phyloP scores from a whole-genome alignment of 2,329 filamentous ascomycete genomes.

The Dactylellina drechsleri region DNA sequence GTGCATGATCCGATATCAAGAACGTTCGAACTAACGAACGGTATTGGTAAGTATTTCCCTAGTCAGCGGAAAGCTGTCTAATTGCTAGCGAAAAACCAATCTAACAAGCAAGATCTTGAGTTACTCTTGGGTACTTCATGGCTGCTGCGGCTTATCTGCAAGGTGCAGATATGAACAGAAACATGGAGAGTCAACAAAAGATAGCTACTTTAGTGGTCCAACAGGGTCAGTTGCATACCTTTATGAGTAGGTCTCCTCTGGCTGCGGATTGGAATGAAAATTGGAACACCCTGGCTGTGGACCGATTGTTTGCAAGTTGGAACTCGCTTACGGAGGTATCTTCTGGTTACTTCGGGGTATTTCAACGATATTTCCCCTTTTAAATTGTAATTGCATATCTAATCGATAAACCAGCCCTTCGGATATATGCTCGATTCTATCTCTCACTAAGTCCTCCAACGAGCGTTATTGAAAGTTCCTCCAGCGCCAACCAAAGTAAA shows the following conservation, averaged over 20 bases:
- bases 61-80: slow-evolving; percentile 24
- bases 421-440: slow-evolving; percentile 10
- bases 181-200: not conserved
- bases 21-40: slow-evolving; percentile 36
- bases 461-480: too few species aligned
- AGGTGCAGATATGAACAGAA: slow-evolving; percentile 13
- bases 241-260: not conserved
- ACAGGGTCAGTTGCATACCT: slow-evolving; percentile 27
- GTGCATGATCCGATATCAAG: slow-evolving; percentile 48
- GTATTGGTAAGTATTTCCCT: slow-evolving; percentile 47
- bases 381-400: not conserved
- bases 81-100: slow-evolving; percentile 18
- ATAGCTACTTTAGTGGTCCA: slow-evolving; percentile 7
- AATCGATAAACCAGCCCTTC: slow-evolving; percentile 34
- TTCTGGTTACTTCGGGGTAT: slow-evolving; percentile 20
- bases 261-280: not conserved
- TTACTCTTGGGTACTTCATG: not conserved
- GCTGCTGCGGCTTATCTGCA: slow-evolving; percentile 24
- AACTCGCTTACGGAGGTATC: slow-evolving; percentile 19
- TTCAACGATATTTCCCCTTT: slow-evolving; percentile 32
- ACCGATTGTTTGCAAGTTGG: slow-evolving; percentile 10
- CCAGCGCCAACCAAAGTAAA: too few species aligned
- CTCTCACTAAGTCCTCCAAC: not conserved
- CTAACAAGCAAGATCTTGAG: slow-evolving; percentile 5
- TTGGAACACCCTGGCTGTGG: not conserved